Evolutionary conservation across 73 alveolate species (phyloP), one percentile per base, ranked within the genome.

Genomic region (Paramecium primaurelia): DNA sequence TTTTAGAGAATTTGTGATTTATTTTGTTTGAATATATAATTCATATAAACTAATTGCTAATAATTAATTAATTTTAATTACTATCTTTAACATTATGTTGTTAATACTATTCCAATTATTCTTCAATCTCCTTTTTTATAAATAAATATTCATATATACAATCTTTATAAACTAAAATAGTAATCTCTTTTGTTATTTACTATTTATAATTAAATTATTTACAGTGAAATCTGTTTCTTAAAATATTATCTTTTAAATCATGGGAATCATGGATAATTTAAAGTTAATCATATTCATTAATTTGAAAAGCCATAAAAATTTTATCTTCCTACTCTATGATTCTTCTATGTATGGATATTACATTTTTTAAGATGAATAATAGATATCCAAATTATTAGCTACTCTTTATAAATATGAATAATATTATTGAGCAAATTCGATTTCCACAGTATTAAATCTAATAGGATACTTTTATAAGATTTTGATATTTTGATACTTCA

Each of bases 261-360:
- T 40, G 10, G 77, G 51, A 11, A 80, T 80, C 73, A 80, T 25
- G 10, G 77, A 26, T 12, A 80, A 4, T 26, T 80, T 80, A 26
- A 80, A 80, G 12, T 18, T 80, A n/a, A 80, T 20, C 58, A 80
- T 22, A 80, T 80, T 80, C 7, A 22, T 47, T 6, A 80, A 38
- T 44, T 80, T 80, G 28, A 80, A 80, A 10, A 80, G 91, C 91
- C 91, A 80, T 12, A 80, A 47, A 18, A 45, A 80, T 18, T 16
- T 20, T 0, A 45, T 36, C n/a, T 47, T 80, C 7, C 91, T 80
- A 22, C 18, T 80, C 3, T 20, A 12, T 3, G 20, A 1, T 18
- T 80, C 91, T 40, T 37, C 60, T 34, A 37, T 1, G 59, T 37
- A 73, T 12, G 91, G 91, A 47, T 80, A 80, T 45, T 80, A n/a